Base-by-base conservation (phyloP, 1,284 basidiomycete genomes). In the Mycocalia duriaeana region DNA sequence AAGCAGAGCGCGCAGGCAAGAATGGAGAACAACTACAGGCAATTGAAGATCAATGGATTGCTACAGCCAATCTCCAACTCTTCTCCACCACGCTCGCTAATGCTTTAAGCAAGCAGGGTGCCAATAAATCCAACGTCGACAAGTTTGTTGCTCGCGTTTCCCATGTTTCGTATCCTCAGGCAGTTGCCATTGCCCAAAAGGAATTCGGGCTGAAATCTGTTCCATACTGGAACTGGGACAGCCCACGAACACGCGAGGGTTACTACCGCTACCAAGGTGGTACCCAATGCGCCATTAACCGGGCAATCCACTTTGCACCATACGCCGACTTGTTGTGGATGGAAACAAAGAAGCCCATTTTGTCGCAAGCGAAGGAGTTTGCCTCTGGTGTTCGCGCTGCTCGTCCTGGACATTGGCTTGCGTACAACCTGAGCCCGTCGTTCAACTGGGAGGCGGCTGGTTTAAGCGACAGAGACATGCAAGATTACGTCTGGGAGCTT, bases 361-460 rank as follows among this genome's bases (percentile, higher is more conserved):
- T 96, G 19, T 75, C 82, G 53, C 82, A 93, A 64, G 93, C 93
- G 1, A 76, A 80, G 41, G 77, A 75, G 41, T 93, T 95, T 64
- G 85, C 92, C 1, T 73, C 83, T 42, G 79, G 79, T 60, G 89
- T 95, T 56, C 76, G 87, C 50, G 76, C 79, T 53, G 76, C 76
- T 61, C 79, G 77, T 63, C 89, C 90, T 34, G 82, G 77, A 42
- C 83, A 80, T 56, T 83, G 83, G 85, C 81, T 96, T 57, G 92
- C 94, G n/a, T 96, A 95, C 64, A 96, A 95, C 65, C 70, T 95
- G 51, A 92, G 89, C 59, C 93, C 92, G 3, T 91, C 89, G 60
- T 96, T 96, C 75, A 94, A 95, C 67, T 96, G 93, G 93, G 28
- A 34, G 16, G 28, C 28, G 16, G 28, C 28, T 34, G 28, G 28